These are phyloP conservation scores for Dioszegia aurantiaca DNA, from an alignment of 768 basidiomycete species.

Conservation along the genomic window DNA sequence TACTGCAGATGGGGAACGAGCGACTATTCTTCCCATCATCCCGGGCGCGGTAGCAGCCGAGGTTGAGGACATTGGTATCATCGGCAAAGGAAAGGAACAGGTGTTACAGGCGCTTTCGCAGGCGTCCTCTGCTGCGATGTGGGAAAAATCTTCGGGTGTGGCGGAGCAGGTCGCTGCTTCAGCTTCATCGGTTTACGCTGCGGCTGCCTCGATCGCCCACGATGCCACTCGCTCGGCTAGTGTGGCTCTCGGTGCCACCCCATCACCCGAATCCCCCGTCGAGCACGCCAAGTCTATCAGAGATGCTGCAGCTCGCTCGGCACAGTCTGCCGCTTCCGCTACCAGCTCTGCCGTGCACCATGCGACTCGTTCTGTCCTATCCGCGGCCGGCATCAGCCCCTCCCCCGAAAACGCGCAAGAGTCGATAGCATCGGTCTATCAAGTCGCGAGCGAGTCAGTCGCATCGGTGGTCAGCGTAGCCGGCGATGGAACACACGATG, in stretches of 20 bases:
- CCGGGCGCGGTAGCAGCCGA: constrained; percentile 34
- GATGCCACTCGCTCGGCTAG: constrained; percentile 35
- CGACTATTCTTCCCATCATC: constrained; percentile 39
- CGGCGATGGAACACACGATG: constrained; percentile 16
- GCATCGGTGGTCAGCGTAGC: constrained; percentile 9
- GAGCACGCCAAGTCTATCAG: constrained; percentile 23
- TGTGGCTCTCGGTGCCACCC: constrained; percentile 36
- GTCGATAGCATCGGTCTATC: constrained; percentile 23
- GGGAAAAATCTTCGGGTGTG: constrained; percentile 16
- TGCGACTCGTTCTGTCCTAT: constrained; percentile 33
- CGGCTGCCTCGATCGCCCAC: constrained; percentile 28
- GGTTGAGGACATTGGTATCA: constrained; percentile 25
- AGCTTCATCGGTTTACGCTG: constrained; percentile 20
- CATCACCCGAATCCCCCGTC: constrained; percentile 30
- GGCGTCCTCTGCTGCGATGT: constrained; percentile 22
- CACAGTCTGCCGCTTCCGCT: constrained; percentile 15
- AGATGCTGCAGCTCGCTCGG: constrained; percentile 8
- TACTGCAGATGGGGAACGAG: constrained; percentile 16
- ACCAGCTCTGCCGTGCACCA: constrained; percentile 30
- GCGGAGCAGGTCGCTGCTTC: constrained; percentile 27
- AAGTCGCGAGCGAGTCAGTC: constrained; percentile 3
- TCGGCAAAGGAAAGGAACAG: constrained; percentile 49
- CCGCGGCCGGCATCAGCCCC: constrained; percentile 41
- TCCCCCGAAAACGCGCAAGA: constrained; percentile 34
- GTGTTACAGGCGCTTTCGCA: constrained; percentile 40